A percentile compares a stretch with the other conserved stretches of the same genome.
phyloP scores from a whole-genome alignment of 345 rosid species.

The Aethionema arabicum region DNA sequence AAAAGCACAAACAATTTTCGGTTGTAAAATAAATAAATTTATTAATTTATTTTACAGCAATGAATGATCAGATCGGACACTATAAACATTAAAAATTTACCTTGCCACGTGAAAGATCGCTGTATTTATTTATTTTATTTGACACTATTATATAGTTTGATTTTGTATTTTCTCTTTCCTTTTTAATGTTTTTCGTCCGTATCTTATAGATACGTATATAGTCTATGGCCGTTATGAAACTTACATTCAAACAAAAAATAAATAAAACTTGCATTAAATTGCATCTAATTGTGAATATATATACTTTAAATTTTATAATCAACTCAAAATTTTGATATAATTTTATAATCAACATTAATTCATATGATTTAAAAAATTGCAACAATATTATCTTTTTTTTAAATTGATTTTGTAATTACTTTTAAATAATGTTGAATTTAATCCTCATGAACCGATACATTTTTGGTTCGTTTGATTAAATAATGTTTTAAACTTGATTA shows the following conservation, averaged over 20 bases:
- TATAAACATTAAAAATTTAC: conserved; percentile 6
- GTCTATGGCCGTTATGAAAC: neutral
- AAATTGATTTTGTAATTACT: neutral
- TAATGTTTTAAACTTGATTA: neutral
- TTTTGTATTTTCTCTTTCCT: conserved; percentile 8
- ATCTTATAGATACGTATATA: neutral
- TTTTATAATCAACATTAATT: no score
- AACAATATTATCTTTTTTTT: no score
- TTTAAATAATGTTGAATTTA: neutral
- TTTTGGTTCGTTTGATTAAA: no score
- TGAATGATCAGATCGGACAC: conserved; percentile 27
- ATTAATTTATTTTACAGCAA: conserved; percentile 22
- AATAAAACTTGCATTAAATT: no score
- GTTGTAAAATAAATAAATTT: conserved; percentile 1
- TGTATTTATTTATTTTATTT: conserved; percentile 6
- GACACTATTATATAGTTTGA: neutral
- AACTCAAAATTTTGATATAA: no score
- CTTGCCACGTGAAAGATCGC: conserved; percentile 30
- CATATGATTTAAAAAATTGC: no score
- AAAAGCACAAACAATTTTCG: conserved; percentile 11
- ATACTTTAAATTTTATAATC: no score
- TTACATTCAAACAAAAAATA: no score
- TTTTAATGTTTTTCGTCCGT: conserved; percentile 5
- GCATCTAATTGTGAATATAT: no score
- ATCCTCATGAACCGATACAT: no score